Evolutionary conservation across 2,329 filamentous ascomycete species (phyloP), one percentile per base, ranked within the genome.

Genomic region (Polytolypa hystricis): DNA sequence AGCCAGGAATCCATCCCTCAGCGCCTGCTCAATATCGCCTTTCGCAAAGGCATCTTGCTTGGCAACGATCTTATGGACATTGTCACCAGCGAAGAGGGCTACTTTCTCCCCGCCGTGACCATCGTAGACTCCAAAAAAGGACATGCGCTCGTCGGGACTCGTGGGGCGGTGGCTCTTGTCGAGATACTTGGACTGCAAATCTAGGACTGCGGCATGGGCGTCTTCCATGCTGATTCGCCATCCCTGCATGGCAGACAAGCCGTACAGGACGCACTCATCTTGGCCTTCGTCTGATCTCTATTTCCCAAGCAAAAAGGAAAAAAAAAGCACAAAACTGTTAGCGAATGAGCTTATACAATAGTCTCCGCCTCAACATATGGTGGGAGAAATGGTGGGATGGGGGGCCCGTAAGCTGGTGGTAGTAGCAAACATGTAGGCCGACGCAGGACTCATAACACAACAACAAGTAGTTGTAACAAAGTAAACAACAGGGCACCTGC

Each of bases 181-280:
- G 23, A 64, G 63, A 50, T 66, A 65, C 43, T 70, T 67, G 42
- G 77, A 69, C 54, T 91, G 76, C 49, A 96, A 77, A 62, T 96
- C 84, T 58, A 98, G 81, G 35, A 96, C 69, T 38, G 83, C 75
- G 43, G 84, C 84, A 67, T 98, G 91, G 46, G 91, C 79, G 61
- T 98, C 91, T 64, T 98, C 91, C 91, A 98, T 98, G 70, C 84
- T 94, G 67, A 98, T 96, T 68, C 91, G 83, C 91, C 91, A 98
- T 70, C 91, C 91, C 67, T 98, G 91, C 91, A 98, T 98, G 65
- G 86, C 86, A 48, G 91, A 98, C 48, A 96, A 79, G 57, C 91
- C 91, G 64, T 84, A 98, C 58, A 91, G 66, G 58, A 94, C 78
- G 58, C 84, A 80, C 48, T 93, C 86, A 83, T 96, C 87, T 67